Conservation (phyloP, 78 protist genomes). For the Capsaspora owczarzaki region DNA sequence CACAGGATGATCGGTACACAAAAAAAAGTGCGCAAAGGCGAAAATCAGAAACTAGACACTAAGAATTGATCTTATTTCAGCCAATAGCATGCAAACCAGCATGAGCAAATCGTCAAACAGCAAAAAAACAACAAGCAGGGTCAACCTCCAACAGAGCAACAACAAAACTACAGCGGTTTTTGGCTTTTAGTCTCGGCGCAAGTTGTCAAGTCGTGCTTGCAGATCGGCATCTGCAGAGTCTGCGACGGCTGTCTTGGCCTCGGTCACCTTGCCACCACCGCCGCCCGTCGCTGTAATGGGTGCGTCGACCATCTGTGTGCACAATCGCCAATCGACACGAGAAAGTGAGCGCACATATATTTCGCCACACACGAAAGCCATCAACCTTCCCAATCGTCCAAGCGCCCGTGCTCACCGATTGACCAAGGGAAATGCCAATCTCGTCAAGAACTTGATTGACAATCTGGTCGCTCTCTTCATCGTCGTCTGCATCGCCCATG, state of each 20-base stretch:
- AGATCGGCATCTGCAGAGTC: not conserved
- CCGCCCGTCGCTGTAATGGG: not conserved
- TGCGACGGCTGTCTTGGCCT: not conserved
- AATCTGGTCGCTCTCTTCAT: slow-evolving; percentile 72
- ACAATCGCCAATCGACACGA: not conserved
- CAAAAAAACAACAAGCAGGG: too few species aligned
- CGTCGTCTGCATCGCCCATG: slow-evolving; percentile 82
- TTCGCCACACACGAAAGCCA: not conserved
- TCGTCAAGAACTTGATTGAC: slow-evolving; percentile 74
- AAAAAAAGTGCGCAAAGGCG: too few species aligned
- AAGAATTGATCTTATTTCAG: too few species aligned
- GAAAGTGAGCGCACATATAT: not conserved
- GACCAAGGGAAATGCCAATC: slow-evolving; percentile 69
- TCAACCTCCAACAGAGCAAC: too few species aligned
- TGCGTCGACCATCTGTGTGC: not conserved
- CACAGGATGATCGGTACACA: too few species aligned
- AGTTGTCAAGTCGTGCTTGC: not conserved
- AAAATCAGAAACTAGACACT: too few species aligned
- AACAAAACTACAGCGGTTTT: too few species aligned
- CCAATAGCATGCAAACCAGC: too few species aligned
- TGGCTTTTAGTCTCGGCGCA: not conserved
- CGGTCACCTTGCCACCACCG: not conserved
- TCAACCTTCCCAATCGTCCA: not conserved
- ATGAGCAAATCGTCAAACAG: too few species aligned
- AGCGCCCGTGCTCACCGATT: not conserved